phyloP scores from a whole-genome alignment of 768 basidiomycete species.

The Gelatoporia subvermispora region DNA sequence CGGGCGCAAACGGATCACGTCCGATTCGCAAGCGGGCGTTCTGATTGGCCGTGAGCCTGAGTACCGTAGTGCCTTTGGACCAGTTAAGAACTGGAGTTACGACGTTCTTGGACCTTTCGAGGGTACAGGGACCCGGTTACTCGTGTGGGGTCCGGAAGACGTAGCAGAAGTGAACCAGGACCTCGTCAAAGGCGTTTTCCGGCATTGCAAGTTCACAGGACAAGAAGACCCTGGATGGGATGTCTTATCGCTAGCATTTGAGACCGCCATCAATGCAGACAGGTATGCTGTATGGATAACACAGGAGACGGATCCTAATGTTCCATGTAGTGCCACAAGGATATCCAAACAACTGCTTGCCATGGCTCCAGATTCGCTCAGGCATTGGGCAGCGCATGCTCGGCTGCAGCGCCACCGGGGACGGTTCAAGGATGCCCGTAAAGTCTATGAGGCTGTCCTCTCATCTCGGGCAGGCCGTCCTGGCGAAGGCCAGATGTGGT shows the following conservation, averaged over 20 bases:
- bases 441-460: slow-evolving; percentile 69
- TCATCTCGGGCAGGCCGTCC: slow-evolving; percentile 30
- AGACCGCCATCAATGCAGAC: slow-evolving; percentile 54
- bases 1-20: slow-evolving; percentile 31
- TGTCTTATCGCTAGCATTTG: slow-evolving; percentile 59
- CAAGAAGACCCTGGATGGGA: slow-evolving; percentile 61
- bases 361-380: slow-evolving; percentile 47
- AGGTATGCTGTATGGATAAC: slow-evolving; percentile 33
- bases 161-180: slow-evolving; percentile 42
- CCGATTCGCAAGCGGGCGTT: slow-evolving; percentile 62
- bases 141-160: slow-evolving; percentile 42
- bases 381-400: slow-evolving; percentile 74
- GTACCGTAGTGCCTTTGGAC: slow-evolving; percentile 59
- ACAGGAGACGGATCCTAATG: background rate
- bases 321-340: slow-evolving; percentile 52
- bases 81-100: slow-evolving; percentile 61
- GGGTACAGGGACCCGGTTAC: slow-evolving; percentile 29
- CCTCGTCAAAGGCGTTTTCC: slow-evolving; percentile 55
- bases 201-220: slow-evolving; percentile 43
- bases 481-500: slow-evolving; percentile 55
- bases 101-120: slow-evolving; percentile 55
- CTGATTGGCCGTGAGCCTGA: slow-evolving; percentile 63
- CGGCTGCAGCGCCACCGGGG: slow-evolving; percentile 66
- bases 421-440: slow-evolving; percentile 63
- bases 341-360: slow-evolving; percentile 63